Evolutionary conservation across 208 protist species (phyloP).

Genomic region (Leishmania mexicana): DNA sequence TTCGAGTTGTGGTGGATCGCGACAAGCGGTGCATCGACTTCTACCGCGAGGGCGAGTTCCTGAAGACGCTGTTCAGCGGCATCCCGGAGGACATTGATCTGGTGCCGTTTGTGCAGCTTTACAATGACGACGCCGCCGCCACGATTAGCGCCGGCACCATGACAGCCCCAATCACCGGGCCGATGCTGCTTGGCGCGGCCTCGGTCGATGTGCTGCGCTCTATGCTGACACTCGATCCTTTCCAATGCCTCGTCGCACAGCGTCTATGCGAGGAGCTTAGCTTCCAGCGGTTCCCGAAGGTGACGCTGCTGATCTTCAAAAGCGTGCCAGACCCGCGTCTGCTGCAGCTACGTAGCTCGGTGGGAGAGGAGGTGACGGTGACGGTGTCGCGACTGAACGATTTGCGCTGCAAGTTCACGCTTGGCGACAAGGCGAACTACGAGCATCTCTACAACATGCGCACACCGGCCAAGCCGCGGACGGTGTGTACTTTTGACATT

Average conservation of each 20-base stretch:
- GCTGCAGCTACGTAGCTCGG: conserved; percentile 67
- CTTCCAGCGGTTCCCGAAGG: conserved; percentile 56
- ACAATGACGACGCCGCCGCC: conserved; percentile 89
- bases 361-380: conserved; percentile 58
- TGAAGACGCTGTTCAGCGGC: conserved; percentile 87
- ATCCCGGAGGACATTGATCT: conserved; percentile 80
- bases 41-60: conserved; percentile 84
- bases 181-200: conserved; percentile 71
- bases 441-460: conserved; percentile 87
- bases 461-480: conserved; percentile 55
- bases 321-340: conserved; percentile 79
- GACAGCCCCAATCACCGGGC: conserved; percentile 77
- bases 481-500: conserved; percentile 61
- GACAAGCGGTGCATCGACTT: conserved; percentile 80
- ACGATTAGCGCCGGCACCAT: conserved; percentile 75
- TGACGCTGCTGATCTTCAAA: conserved; percentile 84
- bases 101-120: conserved; percentile 91
- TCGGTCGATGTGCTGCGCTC: conserved; percentile 87
- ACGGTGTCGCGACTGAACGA: conserved; percentile 72
- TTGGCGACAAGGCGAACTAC: conserved; percentile 68
- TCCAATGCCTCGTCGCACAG: conserved; percentile 71
- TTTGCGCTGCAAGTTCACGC: conserved; percentile 73
- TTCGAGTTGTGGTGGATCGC: conserved; percentile 80
- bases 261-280: conserved; percentile 76
- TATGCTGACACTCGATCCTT: conserved; percentile 86